These are phyloP conservation scores for Aspergillus sclerotiicarbonarius DNA, from an alignment of 495 filamentous ascomycete species.

Conservation along the genomic window DNA sequence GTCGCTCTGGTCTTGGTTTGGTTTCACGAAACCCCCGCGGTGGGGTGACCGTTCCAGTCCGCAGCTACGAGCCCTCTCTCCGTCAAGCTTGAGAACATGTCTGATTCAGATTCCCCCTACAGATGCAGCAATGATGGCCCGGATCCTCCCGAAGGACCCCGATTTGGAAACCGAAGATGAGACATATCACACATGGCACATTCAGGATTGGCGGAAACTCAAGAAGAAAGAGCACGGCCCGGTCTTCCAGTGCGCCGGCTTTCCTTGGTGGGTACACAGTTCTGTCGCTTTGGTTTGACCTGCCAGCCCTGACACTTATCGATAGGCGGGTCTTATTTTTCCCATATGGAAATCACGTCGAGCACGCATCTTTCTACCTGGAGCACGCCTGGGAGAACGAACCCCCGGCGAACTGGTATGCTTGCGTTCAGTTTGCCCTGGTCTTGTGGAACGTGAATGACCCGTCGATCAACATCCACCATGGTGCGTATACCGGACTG, in stretches of 20 bases:
- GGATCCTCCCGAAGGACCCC: constrained; percentile 67
- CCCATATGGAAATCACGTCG: constrained; percentile 88
- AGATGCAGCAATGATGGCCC: constrained; percentile 84
- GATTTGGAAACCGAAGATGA: constrained; percentile 74
- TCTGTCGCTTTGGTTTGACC: neutral
- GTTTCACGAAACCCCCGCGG: constrained; percentile 11
- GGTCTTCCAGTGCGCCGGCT: constrained; percentile 78
- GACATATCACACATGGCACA: constrained; percentile 75
- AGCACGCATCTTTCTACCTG: constrained; percentile 91
- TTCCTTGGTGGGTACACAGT: constrained; percentile 68
- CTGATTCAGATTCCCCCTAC: constrained; percentile 22
- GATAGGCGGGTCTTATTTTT: constrained; percentile 90
- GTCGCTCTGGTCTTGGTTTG: neutral
- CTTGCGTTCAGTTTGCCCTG: constrained; percentile 92
- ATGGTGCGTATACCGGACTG: constrained; percentile 41
- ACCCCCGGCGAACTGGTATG: constrained; percentile 85
- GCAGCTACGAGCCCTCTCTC: neutral
- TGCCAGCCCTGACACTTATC: constrained; percentile 13
- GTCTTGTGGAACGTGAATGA: constrained; percentile 93
- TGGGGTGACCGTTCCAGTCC: constrained; percentile 1
- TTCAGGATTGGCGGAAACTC: constrained; percentile 74
- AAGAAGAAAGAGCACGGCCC: constrained; percentile 82
- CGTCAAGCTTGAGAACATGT: constrained; percentile 5
- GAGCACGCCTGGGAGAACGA: constrained; percentile 82
- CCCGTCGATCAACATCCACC: constrained; percentile 70